phyloP scores from a whole-genome alignment of 371 early-diverging fungal genomes.

The Actinomortierella wolfii region DNA sequence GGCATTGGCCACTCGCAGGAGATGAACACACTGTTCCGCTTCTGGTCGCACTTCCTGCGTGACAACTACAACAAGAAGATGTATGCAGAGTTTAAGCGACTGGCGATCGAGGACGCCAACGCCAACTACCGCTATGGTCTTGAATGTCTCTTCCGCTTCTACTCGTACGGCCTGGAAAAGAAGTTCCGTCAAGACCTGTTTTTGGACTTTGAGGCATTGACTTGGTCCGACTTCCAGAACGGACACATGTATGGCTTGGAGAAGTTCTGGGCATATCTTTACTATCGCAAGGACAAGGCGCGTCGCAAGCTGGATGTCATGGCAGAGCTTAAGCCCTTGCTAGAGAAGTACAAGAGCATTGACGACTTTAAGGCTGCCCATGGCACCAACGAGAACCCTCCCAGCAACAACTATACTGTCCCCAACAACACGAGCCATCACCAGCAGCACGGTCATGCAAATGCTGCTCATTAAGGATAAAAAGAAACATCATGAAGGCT shows the following conservation, averaged over 20 bases:
- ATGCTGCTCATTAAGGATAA: not conserved
- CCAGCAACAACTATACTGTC: conserved; percentile 30
- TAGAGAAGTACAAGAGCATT: conserved; percentile 70
- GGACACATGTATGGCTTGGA: conserved; percentile 90
- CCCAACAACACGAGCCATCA: conserved; percentile 20
- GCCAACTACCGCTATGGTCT: conserved; percentile 92
- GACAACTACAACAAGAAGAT: conserved; percentile 93
- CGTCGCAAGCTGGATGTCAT: conserved; percentile 71
- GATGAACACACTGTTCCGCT: conserved; percentile 97
- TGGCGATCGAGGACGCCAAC: conserved; percentile 92
- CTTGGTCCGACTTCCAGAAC: conserved; percentile 74
- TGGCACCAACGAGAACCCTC: conserved; percentile 26
- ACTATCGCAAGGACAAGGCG: conserved; percentile 86
- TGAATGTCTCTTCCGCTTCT: conserved; percentile 97
- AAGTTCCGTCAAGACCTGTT: conserved; percentile 86
- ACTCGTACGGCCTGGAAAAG: conserved; percentile 93
- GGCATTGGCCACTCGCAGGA: conserved; percentile 95
- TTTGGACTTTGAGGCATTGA: conserved; percentile 87
- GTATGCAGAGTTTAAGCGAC: conserved; percentile 90
- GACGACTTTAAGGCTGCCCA: conserved; percentile 71
- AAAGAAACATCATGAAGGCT: not conserved
- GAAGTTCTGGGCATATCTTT: conserved; percentile 96
- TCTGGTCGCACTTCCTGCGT: conserved; percentile 98
- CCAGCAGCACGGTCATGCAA: not conserved
- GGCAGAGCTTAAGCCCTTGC: conserved; percentile 61